Base-by-base conservation (phyloP, 352 stramenopile genomes). In the Peronospora belbahrii region DNA sequence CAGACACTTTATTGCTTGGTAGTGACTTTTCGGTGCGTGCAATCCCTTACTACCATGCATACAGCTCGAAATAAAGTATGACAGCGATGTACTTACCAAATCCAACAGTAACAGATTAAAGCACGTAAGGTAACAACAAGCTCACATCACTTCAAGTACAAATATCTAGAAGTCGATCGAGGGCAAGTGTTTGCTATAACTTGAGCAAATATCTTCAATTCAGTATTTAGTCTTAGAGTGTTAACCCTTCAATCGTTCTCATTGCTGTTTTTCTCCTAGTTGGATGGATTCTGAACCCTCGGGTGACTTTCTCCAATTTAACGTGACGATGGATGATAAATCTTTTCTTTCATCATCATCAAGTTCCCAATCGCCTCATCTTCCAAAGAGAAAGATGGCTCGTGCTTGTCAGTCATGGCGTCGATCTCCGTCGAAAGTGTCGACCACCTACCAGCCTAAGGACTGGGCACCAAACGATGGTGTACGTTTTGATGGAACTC, bases 381-480 rank as follows among this genome's bases (percentile, higher is more conserved):
- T 15, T 11, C 11, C 30, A 14, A 8, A 39, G n/a, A n/a, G n/a
- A 4, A 18, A 9, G 4, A 18, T 41, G 20, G 41, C 23, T 22
- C 43, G 25, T 9, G 6, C 33, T 3, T 41, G 28, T 35, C 56
- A 31, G 2, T 34, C 30, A 1, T 52, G 42, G 50, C n/a, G n/a
- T n/a, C n/a, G n/a, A n/a, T 45, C 39, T 48, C 39, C 43, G 3
- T 47, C 48, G 17, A 18, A 56, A 46, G 42, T 57, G 6, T 57
- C 43, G 7, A 57, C 56, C 22, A 65, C 34, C 5, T 65, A 61
- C 41, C 56, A 65, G 30, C 56, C 56, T 2, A 31, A 51, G 9
- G 49, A 65, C 35, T 65, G 56, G 56, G 50, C 45, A 6, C 61
- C 56, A 6, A 45, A 65, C 19, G 51, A 65, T 19, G 56, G 56